Evolutionary conservation across 306 rosid species (phyloP).

Genomic region (Corylus americana): DNA sequence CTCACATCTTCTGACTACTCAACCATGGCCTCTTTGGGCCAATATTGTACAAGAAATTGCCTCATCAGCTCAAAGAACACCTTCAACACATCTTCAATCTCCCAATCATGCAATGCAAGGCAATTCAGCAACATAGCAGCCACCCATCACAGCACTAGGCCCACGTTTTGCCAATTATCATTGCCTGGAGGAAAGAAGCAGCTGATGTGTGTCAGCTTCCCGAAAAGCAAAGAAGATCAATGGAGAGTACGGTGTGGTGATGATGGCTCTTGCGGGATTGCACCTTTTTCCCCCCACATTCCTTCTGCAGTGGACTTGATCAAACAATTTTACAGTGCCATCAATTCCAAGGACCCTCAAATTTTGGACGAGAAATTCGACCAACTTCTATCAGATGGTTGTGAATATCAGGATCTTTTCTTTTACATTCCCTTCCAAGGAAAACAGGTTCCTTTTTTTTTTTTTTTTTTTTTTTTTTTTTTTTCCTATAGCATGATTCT

Average conservation of each 20-base stretch:
- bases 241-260: conserved; percentile 40
- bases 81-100: conserved; percentile 21
- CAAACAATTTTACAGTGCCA: conserved; percentile 34
- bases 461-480: not conserved
- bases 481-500: not conserved
- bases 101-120: conserved; percentile 16
- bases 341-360: conserved; percentile 31
- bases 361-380: conserved; percentile 26
- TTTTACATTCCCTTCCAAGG: conserved; percentile 37
- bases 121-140: conserved; percentile 6
- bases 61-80: conserved; percentile 11
- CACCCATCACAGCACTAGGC: conserved; percentile 11
- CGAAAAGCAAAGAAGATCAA: conserved; percentile 7
- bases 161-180: conserved; percentile 4
- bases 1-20: not conserved
- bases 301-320: conserved; percentile 22
- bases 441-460: conserved; percentile 25
- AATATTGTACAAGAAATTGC: conserved; percentile 15
- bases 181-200: not conserved
- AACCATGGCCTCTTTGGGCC: conserved; percentile 41
- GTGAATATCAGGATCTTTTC: conserved; percentile 43
- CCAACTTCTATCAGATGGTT: conserved; percentile 35
- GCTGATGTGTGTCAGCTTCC: not conserved
- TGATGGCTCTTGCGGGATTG: conserved; percentile 40
- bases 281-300: conserved; percentile 16